Evolutionary conservation across 2,329 filamentous ascomycete genomes (phyloP).

Genomic region (Arthroderma sp.): DNA sequence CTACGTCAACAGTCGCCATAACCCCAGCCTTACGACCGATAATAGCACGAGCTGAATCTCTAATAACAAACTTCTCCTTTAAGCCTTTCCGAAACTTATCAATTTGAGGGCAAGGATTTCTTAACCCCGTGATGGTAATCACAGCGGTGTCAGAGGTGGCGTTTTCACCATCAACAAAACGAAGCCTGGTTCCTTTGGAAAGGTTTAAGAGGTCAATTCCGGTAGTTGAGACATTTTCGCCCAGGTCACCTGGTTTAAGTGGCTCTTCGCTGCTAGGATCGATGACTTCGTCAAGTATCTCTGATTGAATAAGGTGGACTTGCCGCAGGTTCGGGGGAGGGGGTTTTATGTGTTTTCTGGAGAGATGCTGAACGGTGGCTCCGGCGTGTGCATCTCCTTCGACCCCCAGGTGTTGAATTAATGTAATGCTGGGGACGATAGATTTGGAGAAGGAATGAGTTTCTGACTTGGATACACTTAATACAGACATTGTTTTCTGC

Average conservation of each 20-base stretch:
- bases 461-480: conserved; percentile 12
- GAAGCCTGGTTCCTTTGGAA: conserved; percentile 12
- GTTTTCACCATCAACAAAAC: conserved; percentile 8
- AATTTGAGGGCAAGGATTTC: conserved; percentile 15
- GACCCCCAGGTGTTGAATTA: conserved; percentile 14
- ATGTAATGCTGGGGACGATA: conserved; percentile 10
- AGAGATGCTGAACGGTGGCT: conserved; percentile 14
- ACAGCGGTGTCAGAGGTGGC: conserved; percentile 3
- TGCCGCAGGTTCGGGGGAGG: conserved; percentile 17
- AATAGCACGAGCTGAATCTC: conserved; percentile 9
- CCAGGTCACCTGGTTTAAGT: conserved; percentile 12
- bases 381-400: conserved; percentile 16
- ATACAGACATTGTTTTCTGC: conserved; percentile 11
- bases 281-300: conserved; percentile 11
- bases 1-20: conserved; percentile 14
- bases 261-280: neutral
- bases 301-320: conserved; percentile 16
- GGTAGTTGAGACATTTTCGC: conserved; percentile 16
- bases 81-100: conserved; percentile 10
- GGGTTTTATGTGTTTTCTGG: conserved; percentile 12
- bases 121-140: conserved; percentile 12
- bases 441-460: conserved; percentile 16
- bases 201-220: conserved; percentile 12
- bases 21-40: conserved; percentile 13
- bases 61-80: conserved; percentile 7